These are phyloP conservation scores for Aquilaria agallochum DNA, from an alignment of 441 rosid species.

Conservation along the genomic window DNA sequence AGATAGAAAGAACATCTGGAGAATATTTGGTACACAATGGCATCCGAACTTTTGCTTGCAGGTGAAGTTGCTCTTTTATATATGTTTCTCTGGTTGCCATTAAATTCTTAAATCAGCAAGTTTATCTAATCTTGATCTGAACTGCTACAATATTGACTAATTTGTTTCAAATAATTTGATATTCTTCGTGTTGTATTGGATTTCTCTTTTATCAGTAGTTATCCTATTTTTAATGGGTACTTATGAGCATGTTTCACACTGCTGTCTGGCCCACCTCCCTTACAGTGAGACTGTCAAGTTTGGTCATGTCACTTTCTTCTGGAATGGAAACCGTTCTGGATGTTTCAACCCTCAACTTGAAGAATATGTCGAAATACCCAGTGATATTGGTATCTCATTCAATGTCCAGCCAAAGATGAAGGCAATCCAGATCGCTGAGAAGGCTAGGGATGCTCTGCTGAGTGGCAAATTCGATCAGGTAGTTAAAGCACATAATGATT, in stretches of 20 bases:
- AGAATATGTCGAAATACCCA: slow-evolving; percentile 87
- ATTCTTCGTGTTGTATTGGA: not conserved
- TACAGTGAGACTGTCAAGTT: slow-evolving; percentile 96
- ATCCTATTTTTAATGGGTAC: not conserved
- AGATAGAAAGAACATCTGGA: slow-evolving; percentile 96
- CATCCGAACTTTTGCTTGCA: slow-evolving; percentile 92
- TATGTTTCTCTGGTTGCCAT: too few species aligned
- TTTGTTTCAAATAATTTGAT: not conserved
- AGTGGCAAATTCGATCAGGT: slow-evolving; percentile 91
- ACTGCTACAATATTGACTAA: too few species aligned
- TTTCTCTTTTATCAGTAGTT: slow-evolving; percentile 1
- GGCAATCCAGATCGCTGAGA: slow-evolving; percentile 86
- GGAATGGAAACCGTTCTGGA: slow-evolving; percentile 99
- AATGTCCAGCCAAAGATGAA: slow-evolving; percentile 94
- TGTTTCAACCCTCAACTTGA: slow-evolving; percentile 71
- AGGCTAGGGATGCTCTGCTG: slow-evolving; percentile 89
- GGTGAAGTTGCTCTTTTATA: slow-evolving; percentile 35
- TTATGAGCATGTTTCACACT: not conserved
- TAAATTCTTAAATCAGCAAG: too few species aligned
- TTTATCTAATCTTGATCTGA: too few species aligned
- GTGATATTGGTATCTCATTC: slow-evolving; percentile 93
- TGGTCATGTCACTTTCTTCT: slow-evolving; percentile 97
- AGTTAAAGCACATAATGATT: slow-evolving; percentile 10
- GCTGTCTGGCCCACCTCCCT: not conserved
- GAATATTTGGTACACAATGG: slow-evolving; percentile 92